These are phyloP conservation scores for Lumnitzera racemosa DNA, from an alignment of 345 rosid species.

Conservation along the genomic window DNA sequence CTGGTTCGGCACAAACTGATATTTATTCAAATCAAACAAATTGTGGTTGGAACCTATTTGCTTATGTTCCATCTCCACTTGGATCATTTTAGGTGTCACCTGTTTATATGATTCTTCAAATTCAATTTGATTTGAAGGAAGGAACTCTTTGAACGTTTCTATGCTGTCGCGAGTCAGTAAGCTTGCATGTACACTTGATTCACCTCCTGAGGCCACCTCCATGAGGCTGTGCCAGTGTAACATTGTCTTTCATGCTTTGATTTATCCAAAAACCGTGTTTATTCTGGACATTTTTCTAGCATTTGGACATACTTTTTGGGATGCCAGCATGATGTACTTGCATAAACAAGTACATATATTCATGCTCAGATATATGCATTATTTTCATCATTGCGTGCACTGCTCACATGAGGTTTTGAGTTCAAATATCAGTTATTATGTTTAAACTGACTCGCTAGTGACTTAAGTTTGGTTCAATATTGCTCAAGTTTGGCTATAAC, in stretches of 20 bases:
- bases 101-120: constrained; percentile 36
- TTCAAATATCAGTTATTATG: too few relatives aligned
- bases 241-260: constrained; percentile 2
- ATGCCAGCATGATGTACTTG: too few relatives aligned
- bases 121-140: constrained; percentile 40
- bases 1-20: not conserved
- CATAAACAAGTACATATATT: too few relatives aligned
- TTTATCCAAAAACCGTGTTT: not conserved
- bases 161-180: too few relatives aligned
- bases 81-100: constrained; percentile 14
- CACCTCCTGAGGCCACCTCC: constrained; percentile 4
- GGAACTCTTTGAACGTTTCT: not conserved
- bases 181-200: too few relatives aligned
- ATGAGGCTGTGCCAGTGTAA: constrained; percentile 10
- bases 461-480: too few relatives aligned
- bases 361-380: too few relatives aligned
- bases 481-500: too few relatives aligned
- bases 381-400: too few relatives aligned
- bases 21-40: not conserved
- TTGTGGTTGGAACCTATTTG: constrained; percentile 20
- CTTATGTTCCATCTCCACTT: constrained; percentile 19
- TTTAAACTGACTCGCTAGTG: too few relatives aligned
- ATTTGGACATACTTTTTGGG: too few relatives aligned
- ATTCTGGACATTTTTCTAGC: not conserved
- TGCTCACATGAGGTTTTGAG: too few relatives aligned